Base-by-base conservation (phyloP, 257 asterid genomes). In the Petrea volubilis region DNA sequence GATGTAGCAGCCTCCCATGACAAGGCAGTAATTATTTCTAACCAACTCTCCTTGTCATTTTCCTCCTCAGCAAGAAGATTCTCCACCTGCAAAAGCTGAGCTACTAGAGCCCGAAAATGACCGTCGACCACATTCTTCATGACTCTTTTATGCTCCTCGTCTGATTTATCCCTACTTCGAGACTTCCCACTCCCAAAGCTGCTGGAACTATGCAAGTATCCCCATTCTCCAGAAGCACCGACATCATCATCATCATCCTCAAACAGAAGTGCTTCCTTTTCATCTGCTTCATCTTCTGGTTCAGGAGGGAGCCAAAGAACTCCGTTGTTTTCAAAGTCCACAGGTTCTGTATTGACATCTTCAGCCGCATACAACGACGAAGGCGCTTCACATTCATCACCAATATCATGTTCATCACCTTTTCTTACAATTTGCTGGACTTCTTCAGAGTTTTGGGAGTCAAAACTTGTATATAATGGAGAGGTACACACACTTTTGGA, bases 1-100 rank as follows among this genome's bases (percentile, higher is more conserved):
- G 88, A 71, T 7, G 93, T 82, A 57, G 99, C 99, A 72, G 98
- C 99, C 83, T 94, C 98, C 99, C 99, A 94, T 25, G 97, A 91
- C 74, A 94, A 81, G 63, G 91, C 82, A 25, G 89, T 94, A 65
- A 94, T 81, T 77, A 91, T 91, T 77, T 94, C 98, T 74, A 91
- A 76, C 99, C 99, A 94, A 80, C 91, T 78, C 77, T 92, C 98
- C 72, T 81, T 81, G 69, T 84, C 97, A 57, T 78, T 82, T 65
- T 91, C 99, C 36, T 82, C 95, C 58, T 86, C 96, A 7, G 78
- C 53, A 74, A 80, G 82, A 77, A 94, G 89, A 83, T 88, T 90
- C 76, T 94, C 98, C 55, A 91, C 99, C 83, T 85, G 95, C 89
- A 94, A 85, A 40, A 94, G 96, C 89, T 94, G 98, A 61, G 93